These are phyloP conservation scores for Colletotrichum sansevieriae DNA, from an alignment of 2,329 filamentous ascomycete genomes.

Conservation along the genomic window DNA sequence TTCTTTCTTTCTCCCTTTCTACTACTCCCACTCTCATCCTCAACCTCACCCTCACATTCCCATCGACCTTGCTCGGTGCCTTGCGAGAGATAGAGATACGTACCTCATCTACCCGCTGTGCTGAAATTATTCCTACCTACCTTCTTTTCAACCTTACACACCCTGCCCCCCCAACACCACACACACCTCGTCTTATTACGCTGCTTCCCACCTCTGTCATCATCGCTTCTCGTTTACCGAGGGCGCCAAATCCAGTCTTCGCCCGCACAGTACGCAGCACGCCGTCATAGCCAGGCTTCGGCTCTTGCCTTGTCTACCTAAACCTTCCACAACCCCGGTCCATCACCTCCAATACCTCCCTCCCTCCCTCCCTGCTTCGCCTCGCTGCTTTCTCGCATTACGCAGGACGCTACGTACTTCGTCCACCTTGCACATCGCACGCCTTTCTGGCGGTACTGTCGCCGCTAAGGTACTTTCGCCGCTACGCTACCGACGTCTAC, in stretches of 20 bases:
- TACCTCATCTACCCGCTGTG: not conserved
- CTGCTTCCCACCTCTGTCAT: constrained; percentile 35
- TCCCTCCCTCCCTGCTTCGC: constrained; percentile 30
- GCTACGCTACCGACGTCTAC: constrained; percentile 17
- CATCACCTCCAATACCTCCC: constrained; percentile 3
- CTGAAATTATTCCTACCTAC: not conserved
- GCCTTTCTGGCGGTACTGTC: not conserved
- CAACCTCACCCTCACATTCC: constrained; percentile 1
- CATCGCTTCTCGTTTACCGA: constrained; percentile 23
- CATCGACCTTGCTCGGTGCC: not conserved
- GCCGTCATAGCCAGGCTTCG: constrained; percentile 35
- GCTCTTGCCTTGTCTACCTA: constrained; percentile 25
- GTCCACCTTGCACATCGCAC: constrained; percentile 6
- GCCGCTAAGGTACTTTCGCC: no score
- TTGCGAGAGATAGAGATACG: not conserved
- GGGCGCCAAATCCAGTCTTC: constrained; percentile 4
- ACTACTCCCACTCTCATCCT: constrained; percentile 1
- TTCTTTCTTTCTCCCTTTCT: constrained; percentile 12
- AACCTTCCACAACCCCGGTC: constrained; percentile 32
- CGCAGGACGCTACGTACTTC: constrained; percentile 4
- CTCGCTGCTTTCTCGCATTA: constrained; percentile 13
- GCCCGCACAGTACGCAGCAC: constrained; percentile 23
- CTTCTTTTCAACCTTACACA: not conserved
- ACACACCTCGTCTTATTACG: constrained; percentile 13
- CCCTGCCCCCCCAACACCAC: not conserved